Base-by-base conservation (phyloP, 148 eudicot genomes). In the Cornus florida region DNA sequence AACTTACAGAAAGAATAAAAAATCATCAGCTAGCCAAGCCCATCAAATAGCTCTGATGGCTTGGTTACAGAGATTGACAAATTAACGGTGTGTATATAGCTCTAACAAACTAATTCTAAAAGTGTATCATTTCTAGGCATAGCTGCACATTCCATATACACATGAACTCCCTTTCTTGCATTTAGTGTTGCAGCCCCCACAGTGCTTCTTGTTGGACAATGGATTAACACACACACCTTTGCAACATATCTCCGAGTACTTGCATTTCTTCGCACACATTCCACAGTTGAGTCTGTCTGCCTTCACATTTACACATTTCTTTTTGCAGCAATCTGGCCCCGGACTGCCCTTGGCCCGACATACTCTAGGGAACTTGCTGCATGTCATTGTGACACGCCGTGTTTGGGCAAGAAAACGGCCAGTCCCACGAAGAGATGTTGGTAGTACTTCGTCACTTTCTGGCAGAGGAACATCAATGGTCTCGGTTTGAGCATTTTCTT, bases 381-480 rank as follows among this genome's bases (percentile, higher is more conserved):
- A 65, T 24, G 68, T 65, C 31, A 65, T 65, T 1, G 12, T 65
- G 4, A 7, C 68, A 19, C 59, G 59, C 59, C 19, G 1, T 53
- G 3, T 53, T 53, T 53, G 59, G 17, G 76, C 28, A 12, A 73
- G 66, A 32, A 73, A 57, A 16, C 76, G 76, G n/a, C 76, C 31
- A 33, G 41, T 32, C 60, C 65, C 39, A 16, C n/a, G 66, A 73
- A 50, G 39, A 12, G 59, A 53, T 23, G 35, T 31, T 22, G 60
- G 7, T 72, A 43, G 8, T 43, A 43, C 48, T 43, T 72, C 64
- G 56, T 38, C 66, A 22, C 20, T 28, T 28, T 24, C 67, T 0
- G 59, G 19, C 17, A 53, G 19, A 11, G 19, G 59, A 11, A 53
- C 19, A 16, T 53, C 59, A 43, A 43, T 4, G 48, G 1, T 6